These are phyloP conservation scores for Geranium rotundifolium DNA, from an alignment of 345 rosid genomes.

Conservation along the genomic window DNA sequence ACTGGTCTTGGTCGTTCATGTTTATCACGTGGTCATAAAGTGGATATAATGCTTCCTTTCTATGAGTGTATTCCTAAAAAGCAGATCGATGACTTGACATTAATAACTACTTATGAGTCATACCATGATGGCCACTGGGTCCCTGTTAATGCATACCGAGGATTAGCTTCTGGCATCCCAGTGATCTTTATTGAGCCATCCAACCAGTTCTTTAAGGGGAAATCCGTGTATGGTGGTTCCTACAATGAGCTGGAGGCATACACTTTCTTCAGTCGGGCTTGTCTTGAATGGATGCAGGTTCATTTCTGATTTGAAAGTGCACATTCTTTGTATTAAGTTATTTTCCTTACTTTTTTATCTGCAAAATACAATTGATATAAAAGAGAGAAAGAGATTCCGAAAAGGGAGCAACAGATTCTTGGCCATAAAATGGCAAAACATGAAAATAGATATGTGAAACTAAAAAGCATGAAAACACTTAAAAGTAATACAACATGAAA, in stretches of 20 bases:
- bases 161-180: conserved; percentile 31
- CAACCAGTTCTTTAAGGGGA: conserved; percentile 42
- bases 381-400: no score
- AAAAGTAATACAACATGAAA: neutral
- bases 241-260: conserved; percentile 50
- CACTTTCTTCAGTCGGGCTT: conserved; percentile 46
- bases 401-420: no score
- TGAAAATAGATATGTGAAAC: no score
- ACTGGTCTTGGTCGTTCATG: conserved; percentile 52
- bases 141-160: conserved; percentile 29
- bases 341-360: neutral
- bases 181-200: conserved; percentile 43
- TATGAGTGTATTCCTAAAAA: conserved; percentile 35
- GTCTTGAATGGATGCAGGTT: conserved; percentile 63
- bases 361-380: no score
- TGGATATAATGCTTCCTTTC: conserved; percentile 47
- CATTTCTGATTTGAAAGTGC: conserved; percentile 1
- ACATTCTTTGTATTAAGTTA: conserved; percentile 3
- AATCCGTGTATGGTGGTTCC: conserved; percentile 40
- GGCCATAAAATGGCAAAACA: no score
- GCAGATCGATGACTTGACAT: conserved; percentile 24
- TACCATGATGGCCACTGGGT: conserved; percentile 46
- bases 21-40: conserved; percentile 37
- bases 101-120: conserved; percentile 22
- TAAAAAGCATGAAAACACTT: no score